These are phyloP conservation scores for Endocarpon pusillum DNA, from an alignment of 495 filamentous ascomycete genomes.

Conservation along the genomic window DNA sequence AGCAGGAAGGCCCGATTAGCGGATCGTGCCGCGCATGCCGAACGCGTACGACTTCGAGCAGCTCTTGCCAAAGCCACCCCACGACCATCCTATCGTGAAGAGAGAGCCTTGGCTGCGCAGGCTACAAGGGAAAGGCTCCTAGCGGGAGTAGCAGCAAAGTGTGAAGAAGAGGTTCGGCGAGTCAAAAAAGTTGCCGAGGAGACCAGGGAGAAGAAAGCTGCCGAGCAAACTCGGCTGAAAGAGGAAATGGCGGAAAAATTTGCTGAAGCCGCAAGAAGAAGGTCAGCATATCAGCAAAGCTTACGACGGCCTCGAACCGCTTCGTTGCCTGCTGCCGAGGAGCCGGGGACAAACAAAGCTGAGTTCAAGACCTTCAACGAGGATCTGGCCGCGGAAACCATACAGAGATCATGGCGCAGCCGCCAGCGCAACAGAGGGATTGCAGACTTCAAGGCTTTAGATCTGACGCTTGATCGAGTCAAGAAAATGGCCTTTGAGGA, in stretches of 20 bases:
- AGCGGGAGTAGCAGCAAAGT: constrained; percentile 82
- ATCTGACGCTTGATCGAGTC: constrained; percentile 57
- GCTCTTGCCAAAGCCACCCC: constrained; percentile 68
- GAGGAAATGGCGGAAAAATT: constrained; percentile 77
- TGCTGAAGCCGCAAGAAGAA: constrained; percentile 70
- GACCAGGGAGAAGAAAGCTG: constrained; percentile 77
- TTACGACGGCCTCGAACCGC: constrained; percentile 46
- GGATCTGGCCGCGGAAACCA: constrained; percentile 49
- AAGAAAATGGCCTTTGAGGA: constrained; percentile 66
- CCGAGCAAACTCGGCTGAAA: constrained; percentile 57
- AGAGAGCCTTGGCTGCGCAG: constrained; percentile 75
- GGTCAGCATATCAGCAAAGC: constrained; percentile 33
- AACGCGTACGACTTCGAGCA: constrained; percentile 85
- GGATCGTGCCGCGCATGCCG: constrained; percentile 84
- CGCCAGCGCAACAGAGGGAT: constrained; percentile 40
- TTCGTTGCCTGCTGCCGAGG: constrained; percentile 39
- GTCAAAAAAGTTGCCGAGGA: constrained; percentile 89
- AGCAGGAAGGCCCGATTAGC: constrained; percentile 83
- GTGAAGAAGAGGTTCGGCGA: constrained; percentile 84
- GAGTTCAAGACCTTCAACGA: constrained; percentile 32
- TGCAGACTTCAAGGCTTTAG: constrained; percentile 47
- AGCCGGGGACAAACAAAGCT: constrained; percentile 30
- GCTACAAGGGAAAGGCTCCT: constrained; percentile 80
- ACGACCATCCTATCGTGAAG: constrained; percentile 48
- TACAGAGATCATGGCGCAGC: constrained; percentile 66